These are phyloP conservation scores for Trichosporon coremiiforme DNA, from an alignment of 1,284 basidiomycete species.

Conservation along the genomic window DNA sequence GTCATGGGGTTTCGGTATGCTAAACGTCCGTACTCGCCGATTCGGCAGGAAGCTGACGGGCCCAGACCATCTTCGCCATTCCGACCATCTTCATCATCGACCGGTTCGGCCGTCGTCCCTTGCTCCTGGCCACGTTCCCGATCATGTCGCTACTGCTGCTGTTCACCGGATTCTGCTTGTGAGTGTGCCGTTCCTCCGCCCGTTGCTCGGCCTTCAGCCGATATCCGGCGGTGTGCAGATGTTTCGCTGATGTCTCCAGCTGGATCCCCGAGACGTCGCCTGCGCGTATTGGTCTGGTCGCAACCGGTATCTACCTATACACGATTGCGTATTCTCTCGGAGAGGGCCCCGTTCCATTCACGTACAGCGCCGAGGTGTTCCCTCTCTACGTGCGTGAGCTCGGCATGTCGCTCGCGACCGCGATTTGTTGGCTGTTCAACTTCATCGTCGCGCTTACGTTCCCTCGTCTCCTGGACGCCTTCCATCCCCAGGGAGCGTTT, in stretches of 20 bases:
- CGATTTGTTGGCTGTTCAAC: conserved; percentile 34
- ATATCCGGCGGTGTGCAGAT: no score
- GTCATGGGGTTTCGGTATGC: conserved; percentile 65
- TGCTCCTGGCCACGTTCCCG: conserved; percentile 65
- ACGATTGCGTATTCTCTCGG: conserved; percentile 54
- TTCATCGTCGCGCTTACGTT: conserved; percentile 68
- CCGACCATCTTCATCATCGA: conserved; percentile 41
- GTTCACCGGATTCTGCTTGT: conserved; percentile 53
- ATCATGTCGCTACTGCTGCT: conserved; percentile 56
- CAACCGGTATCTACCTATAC: conserved; percentile 31
- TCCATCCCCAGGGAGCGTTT: conserved; percentile 36
- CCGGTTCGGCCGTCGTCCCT: conserved; percentile 67
- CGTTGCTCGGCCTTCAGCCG: neutral
- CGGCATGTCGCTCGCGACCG: conserved; percentile 59
- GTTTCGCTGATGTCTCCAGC: conserved; percentile 8
- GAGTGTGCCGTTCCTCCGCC: neutral
- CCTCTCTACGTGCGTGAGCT: conserved; percentile 59
- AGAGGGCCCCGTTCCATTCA: conserved; percentile 71
- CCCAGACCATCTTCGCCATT: conserved; percentile 32
- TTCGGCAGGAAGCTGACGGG: neutral
- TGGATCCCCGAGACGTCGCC: conserved; percentile 26
- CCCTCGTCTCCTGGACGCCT: conserved; percentile 62
- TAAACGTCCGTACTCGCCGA: conserved; percentile 30
- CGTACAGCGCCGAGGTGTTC: conserved; percentile 59
- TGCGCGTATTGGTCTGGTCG: conserved; percentile 51